Evolutionary conservation across 345 rosid species (phyloP).

Genomic region (Balakata baccata): DNA sequence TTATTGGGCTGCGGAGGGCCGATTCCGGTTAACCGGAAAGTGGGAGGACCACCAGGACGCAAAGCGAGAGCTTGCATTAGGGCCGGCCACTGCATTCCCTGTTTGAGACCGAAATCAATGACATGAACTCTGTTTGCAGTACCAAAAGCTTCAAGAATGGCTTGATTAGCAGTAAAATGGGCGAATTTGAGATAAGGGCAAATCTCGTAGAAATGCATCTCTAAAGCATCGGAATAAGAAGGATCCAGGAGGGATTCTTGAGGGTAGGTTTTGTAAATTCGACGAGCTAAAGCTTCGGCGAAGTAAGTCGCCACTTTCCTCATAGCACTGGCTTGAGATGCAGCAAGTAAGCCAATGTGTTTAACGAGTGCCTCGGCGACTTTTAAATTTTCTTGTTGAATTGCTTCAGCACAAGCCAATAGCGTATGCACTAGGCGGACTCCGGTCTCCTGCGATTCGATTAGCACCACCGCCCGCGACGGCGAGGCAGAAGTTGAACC

Average conservation of each 20-base stretch:
- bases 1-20: constrained; percentile 35
- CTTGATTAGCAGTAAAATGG: constrained; percentile 30
- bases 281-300: constrained; percentile 32
- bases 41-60: constrained; percentile 28
- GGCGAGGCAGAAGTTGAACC: constrained; percentile 1
- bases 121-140: constrained; percentile 27
- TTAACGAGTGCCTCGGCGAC: constrained; percentile 28
- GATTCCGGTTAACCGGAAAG: constrained; percentile 26
- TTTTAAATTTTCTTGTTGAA: constrained; percentile 25
- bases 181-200: constrained; percentile 33
- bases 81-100: constrained; percentile 40
- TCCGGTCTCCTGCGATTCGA: constrained; percentile 34
- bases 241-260: constrained; percentile 20
- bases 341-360: constrained; percentile 25
- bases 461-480: constrained; percentile 20
- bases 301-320: constrained; percentile 31
- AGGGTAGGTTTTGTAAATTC: constrained; percentile 33
- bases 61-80: constrained; percentile 29
- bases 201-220: constrained; percentile 36
- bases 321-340: constrained; percentile 36
- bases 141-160: constrained; percentile 34
- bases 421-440: constrained; percentile 32
- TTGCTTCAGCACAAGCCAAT: constrained; percentile 32
- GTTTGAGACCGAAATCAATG: constrained; percentile 35
- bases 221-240: constrained; percentile 25